Base-by-base conservation (phyloP, 768 basidiomycete genomes). In the Chalciporus piperatus region DNA sequence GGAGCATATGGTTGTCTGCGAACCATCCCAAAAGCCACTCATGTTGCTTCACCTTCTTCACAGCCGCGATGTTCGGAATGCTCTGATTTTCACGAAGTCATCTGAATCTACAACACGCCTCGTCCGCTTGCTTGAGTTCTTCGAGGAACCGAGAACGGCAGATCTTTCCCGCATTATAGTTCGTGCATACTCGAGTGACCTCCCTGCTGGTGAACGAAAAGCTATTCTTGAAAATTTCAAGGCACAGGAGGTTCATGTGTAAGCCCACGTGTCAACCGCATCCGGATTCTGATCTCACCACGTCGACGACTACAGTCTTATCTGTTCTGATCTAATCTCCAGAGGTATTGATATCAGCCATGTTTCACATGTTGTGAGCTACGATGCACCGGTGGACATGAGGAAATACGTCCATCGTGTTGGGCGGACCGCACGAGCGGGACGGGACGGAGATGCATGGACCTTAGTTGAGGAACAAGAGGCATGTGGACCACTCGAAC, bases 341-440 rank as follows among this genome's bases (percentile, higher is more conserved):
- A 85, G 97, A 51, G 97, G 97, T 11, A 93, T 98, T 53, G 96
- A 98, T 63, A 89, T 99, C 51, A 89, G 85, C 51, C 84, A 92
- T 57, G 92, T 98, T 30, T 82, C 85, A 3, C 90, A 97, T 68
- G 96, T 99, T 27, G 82, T 99, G 42, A 94, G 87, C 62, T 98
- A 99, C 67, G 97, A 99, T 65, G 85, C 83, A 2, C 95, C 97
- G 9, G 80, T 97, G n/a, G 97, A 98, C 67, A 94, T 98, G 82
- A 81, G 92, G 45, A 98, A 98, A 68, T 99, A 99, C 63, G 91
- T 99, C 11, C 97, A 99, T 69, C 87, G 97, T 47, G 96, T 95
- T 9, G 97, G 97, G 19, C 80, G 97, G 40, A 98, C 97, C 6
- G 97, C 97, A 3, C 81, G 97, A 45, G 97, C 97, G 3, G 97